A percentile compares a stretch with the other conserved stretches of the same genome.
Conservation (phyloP, 805 yeast species). For the Priceomyces medius region DNA sequence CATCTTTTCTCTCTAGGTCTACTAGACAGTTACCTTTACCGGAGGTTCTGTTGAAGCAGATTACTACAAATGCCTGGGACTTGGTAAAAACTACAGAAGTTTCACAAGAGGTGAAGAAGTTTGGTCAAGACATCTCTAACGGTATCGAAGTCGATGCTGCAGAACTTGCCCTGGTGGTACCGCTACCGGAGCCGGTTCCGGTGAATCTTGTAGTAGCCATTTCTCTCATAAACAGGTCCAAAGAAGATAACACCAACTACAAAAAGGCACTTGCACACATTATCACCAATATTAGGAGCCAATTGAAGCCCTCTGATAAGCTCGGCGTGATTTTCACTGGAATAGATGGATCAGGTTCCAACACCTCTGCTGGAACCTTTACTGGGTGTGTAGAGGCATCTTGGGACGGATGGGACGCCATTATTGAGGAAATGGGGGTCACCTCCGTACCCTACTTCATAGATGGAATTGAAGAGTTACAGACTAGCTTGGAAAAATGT, state of each 20-base stretch:
- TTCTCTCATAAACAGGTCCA: slow-evolving; percentile 35
- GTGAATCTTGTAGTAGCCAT: slow-evolving; percentile 44
- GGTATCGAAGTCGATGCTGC: slow-evolving; percentile 44
- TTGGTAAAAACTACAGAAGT: slow-evolving; percentile 32
- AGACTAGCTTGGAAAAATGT: slow-evolving; percentile 26
- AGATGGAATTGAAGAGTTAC: slow-evolving; percentile 22
- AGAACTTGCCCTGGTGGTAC: slow-evolving; percentile 36
- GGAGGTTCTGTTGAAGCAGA: slow-evolving; percentile 39
- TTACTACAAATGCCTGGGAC: slow-evolving; percentile 53
- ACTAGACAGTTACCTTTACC: slow-evolving; percentile 9
- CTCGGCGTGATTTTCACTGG: slow-evolving; percentile 52
- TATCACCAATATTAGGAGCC: slow-evolving; percentile 24
- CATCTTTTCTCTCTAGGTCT: slow-evolving; percentile 25
- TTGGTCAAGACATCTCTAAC: slow-evolving; percentile 33
- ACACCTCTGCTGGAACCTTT: slow-evolving; percentile 41
- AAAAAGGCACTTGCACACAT: slow-evolving; percentile 17
- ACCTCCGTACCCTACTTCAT: slow-evolving; percentile 16
- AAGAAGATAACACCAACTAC: slow-evolving; percentile 27
- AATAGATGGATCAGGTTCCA: slow-evolving; percentile 38
- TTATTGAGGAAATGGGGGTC: slow-evolving; percentile 37
- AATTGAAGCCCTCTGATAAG: slow-evolving; percentile 38
- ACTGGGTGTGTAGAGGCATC: slow-evolving; percentile 43
- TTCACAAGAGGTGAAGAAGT: slow-evolving; percentile 40
- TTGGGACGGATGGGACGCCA: slow-evolving; percentile 52
- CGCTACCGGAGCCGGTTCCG: slow-evolving; percentile 39